phyloP scores from a whole-genome alignment of 331 rosid genomes.

The Cydonia oblonga region DNA sequence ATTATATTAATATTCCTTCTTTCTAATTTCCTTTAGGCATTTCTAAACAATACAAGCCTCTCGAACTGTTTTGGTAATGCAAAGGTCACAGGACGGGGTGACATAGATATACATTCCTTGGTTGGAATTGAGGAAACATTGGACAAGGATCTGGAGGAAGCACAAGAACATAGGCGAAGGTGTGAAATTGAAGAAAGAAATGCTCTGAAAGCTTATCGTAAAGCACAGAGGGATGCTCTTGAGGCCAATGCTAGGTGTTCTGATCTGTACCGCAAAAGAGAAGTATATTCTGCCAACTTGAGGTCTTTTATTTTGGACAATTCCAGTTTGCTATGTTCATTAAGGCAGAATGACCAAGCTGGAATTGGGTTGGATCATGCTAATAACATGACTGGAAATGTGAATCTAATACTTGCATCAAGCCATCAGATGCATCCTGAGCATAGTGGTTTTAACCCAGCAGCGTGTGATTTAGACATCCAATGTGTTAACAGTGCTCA shows the following conservation, averaged over 20 bases:
- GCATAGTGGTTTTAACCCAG: conserved; percentile 35
- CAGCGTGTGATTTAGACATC: conserved; percentile 37
- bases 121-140: conserved; percentile 65
- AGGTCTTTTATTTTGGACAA: conserved; percentile 48
- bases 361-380: conserved; percentile 42
- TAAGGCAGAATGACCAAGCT: conserved; percentile 49
- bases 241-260: conserved; percentile 78
- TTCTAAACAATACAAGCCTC: conserved; percentile 22
- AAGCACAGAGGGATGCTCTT: conserved; percentile 70
- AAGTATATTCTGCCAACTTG: conserved; percentile 52
- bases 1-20: neutral
- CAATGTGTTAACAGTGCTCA: conserved; percentile 31
- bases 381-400: conserved; percentile 36
- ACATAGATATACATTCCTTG: conserved; percentile 38
- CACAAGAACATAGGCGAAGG: conserved; percentile 62
- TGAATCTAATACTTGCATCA: conserved; percentile 35
- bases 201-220: conserved; percentile 75
- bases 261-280: conserved; percentile 70
- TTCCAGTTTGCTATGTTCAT: conserved; percentile 49
- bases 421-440: conserved; percentile 48
- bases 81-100: conserved; percentile 28
- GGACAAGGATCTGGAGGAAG: conserved; percentile 90
- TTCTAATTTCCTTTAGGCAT: conserved; percentile 30
- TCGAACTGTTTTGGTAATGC: conserved; percentile 36
- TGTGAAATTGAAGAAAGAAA: conserved; percentile 92